These are phyloP conservation scores for Phytophthora pluvialis DNA, from an alignment of 352 stramenopile genomes.

Conservation along the genomic window DNA sequence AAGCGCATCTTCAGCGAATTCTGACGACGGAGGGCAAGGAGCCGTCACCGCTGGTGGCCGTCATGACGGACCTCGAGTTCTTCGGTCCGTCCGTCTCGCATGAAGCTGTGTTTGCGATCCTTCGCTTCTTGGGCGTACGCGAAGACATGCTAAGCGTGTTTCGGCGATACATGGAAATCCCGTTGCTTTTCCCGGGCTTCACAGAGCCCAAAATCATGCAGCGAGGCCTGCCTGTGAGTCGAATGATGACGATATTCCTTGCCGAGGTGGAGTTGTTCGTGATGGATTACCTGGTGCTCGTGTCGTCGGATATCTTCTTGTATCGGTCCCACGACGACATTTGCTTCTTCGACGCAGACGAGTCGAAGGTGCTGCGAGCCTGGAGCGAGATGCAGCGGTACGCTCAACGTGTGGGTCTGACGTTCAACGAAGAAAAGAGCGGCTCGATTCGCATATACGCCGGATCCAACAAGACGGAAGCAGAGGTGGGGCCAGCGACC, in stretches of 20 bases:
- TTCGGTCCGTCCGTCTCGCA: constrained; percentile 51
- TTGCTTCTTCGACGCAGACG: constrained; percentile 48
- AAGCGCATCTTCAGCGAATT: constrained; percentile 38
- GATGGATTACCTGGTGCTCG: constrained; percentile 55
- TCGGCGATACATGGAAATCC: constrained; percentile 47
- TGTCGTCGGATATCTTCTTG: constrained; percentile 37
- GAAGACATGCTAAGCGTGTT: constrained; percentile 43
- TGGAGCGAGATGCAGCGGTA: constrained; percentile 48
- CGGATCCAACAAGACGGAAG: constrained; percentile 1
- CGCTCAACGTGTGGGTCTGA: constrained; percentile 29
- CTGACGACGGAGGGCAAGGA: constrained; percentile 11
- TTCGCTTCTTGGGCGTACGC: constrained; percentile 47
- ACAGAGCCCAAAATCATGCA: constrained; percentile 36
- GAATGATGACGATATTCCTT: constrained; percentile 48
- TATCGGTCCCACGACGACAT: constrained; percentile 62
- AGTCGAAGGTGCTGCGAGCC: constrained; percentile 35
- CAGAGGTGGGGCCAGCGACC: constrained; percentile 23
- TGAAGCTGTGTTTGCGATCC: constrained; percentile 45
- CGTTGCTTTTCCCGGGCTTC: constrained; percentile 44
- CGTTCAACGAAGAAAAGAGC: constrained; percentile 54
- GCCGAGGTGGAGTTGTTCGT: constrained; percentile 52
- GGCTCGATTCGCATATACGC: constrained; percentile 41
- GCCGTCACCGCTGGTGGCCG: constrained; percentile 33
- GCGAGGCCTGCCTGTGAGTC: constrained; percentile 45
- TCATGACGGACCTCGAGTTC: constrained; percentile 60